Percentiles rank a stretch among this genome's conserved stretches.
These are phyloP conservation scores for Sporobolomyces roseus DNA, from an alignment of 768 basidiomycete genomes.

Conservation along the genomic window DNA sequence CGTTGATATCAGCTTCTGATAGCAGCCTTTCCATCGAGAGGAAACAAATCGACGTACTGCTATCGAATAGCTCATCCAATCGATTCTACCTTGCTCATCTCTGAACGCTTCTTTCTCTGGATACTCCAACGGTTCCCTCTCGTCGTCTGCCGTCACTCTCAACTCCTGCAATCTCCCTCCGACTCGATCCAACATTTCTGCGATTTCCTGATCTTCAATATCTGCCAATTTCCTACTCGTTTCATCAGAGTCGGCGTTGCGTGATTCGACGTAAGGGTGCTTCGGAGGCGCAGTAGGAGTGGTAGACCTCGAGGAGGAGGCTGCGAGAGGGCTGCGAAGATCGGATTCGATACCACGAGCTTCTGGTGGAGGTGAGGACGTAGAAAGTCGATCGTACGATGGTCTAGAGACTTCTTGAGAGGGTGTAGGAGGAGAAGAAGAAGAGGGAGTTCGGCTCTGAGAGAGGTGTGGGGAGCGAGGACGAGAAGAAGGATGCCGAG, in stretches of 20 bases:
- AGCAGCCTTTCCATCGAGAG: no score
- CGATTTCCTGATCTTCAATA: constrained; percentile 26
- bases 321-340: no score
- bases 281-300: neutral
- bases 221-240: constrained; percentile 14
- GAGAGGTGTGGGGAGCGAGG: no score
- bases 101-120: neutral
- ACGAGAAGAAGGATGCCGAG: constrained; percentile 3
- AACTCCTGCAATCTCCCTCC: constrained; percentile 21
- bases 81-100: neutral
- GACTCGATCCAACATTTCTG: constrained; percentile 25
- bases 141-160: neutral
- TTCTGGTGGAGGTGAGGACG: no score
- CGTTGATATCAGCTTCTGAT: neutral
- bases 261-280: neutral
- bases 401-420: neutral
- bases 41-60: neutral
- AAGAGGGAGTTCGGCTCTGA: neutral
- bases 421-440: neutral
- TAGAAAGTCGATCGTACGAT: no score
- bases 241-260: neutral
- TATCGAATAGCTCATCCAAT: neutral
- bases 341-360: no score
- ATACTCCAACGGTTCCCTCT: neutral
- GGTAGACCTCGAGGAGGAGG: no score